Conservation (phyloP, 129 eudicot genomes). For the Sambucus nigra region DNA sequence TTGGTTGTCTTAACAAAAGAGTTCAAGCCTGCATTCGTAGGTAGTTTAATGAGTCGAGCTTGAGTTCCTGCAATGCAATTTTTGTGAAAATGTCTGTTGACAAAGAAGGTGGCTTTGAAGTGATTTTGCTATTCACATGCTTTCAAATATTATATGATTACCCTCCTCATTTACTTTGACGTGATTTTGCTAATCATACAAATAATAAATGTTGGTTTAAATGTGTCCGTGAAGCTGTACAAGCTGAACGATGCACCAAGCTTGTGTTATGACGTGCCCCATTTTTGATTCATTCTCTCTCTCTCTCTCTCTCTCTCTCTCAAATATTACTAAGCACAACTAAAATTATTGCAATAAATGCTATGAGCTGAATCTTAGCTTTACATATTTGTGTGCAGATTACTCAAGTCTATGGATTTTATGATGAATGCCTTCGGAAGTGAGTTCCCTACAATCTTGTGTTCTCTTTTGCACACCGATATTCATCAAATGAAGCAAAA, state of each 20-base stretch:
- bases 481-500: too few species aligned
- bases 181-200: too few species aligned
- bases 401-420: constrained; percentile 95
- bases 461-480: too few species aligned
- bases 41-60: too few species aligned
- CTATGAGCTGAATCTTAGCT: not conserved
- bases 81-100: too few species aligned
- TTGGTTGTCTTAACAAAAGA: not conserved
- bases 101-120: not conserved
- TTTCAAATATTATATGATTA: too few species aligned
- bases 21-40: not conserved
- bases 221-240: not conserved
- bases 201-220: too few species aligned
- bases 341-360: not conserved
- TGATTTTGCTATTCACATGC: not conserved
- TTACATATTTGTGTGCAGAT: constrained; percentile 45
- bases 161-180: too few species aligned
- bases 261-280: not conserved
- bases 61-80: too few species aligned
- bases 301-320: not conserved
- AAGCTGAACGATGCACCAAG: not conserved
- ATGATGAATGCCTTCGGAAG: constrained; percentile 97
- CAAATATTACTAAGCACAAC: not conserved
- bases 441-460: constrained; percentile 30
- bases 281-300: not conserved